Conservation (phyloP, 805 yeast species). For the Maudiozyma barnettii region DNA sequence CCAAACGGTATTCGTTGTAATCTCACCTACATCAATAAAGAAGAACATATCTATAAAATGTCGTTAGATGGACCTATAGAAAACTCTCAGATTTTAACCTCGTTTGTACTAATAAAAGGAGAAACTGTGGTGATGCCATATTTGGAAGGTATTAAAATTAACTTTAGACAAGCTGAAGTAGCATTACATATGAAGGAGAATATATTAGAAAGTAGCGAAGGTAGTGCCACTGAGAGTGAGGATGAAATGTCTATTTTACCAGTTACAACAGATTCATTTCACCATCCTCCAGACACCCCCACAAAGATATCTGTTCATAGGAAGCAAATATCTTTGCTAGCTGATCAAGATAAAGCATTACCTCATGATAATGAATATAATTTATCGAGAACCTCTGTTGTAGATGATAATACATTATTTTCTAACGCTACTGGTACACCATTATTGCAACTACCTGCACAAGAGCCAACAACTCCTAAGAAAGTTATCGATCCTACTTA, state of each 20-base stretch:
- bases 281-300: not conserved
- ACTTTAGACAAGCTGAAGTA: conserved; percentile 48
- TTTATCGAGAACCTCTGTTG: not conserved
- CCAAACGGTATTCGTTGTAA: conserved; percentile 28
- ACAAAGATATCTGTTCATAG: not conserved
- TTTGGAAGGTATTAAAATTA: conserved; percentile 51
- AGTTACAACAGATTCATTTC: conserved; percentile 15
- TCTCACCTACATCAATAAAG: conserved; percentile 12
- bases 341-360: not conserved
- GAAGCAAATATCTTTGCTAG: not conserved
- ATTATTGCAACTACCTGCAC: not conserved
- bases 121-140: conserved; percentile 62
- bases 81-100: conserved; percentile 16
- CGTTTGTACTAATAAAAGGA: conserved; percentile 33
- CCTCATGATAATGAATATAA: not conserved
- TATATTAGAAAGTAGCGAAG: conserved; percentile 35
- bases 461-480: conserved; percentile 2
- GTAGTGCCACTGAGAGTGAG: conserved; percentile 29
- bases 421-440: not conserved
- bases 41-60: conserved; percentile 20
- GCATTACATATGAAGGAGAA: conserved; percentile 42
- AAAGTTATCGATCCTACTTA: not conserved
- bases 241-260: conserved; percentile 25
- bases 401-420: not conserved
- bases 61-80: not conserved